Evolutionary conservation across 208 protist species (phyloP).

Genomic region (Tritrichomonas foetus): DNA sequence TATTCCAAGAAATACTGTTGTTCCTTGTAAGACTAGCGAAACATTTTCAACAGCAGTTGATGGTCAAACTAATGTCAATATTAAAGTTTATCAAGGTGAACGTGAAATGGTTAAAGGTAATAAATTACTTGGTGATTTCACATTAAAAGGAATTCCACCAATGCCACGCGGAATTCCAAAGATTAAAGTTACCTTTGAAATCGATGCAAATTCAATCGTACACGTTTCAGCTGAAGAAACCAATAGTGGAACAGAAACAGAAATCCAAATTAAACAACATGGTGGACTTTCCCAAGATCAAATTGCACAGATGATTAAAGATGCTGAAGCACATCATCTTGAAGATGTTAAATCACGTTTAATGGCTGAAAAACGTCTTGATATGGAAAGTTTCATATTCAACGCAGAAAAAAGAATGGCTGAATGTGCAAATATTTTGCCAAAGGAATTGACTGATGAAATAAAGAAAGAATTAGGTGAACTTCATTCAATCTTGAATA

Average conservation of each 20-base stretch:
- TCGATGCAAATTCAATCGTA: conserved; percentile 77
- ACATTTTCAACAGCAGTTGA: conserved; percentile 76
- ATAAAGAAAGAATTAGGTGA: not conserved
- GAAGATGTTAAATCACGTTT: conserved; percentile 52
- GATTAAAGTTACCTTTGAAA: conserved; percentile 78
- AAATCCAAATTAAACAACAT: conserved; percentile 63
- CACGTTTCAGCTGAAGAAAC: conserved; percentile 74
- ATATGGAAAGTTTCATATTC: not conserved
- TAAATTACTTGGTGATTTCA: conserved; percentile 74
- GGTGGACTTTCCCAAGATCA: conserved; percentile 67
- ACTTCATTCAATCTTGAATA: not conserved
- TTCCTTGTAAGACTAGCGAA: conserved; percentile 90
- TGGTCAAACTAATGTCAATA: conserved; percentile 75
- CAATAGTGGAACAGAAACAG: conserved; percentile 66
- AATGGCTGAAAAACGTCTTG: conserved; percentile 50
- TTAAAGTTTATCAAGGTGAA: conserved; percentile 83
- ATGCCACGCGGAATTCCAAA: conserved; percentile 68
- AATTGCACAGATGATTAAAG: conserved; percentile 69
- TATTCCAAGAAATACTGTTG: conserved; percentile 94
- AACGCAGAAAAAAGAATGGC: not conserved
- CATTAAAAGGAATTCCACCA: conserved; percentile 66
- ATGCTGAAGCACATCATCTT: conserved; percentile 59
- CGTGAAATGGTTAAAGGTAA: conserved; percentile 73
- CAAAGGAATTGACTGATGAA: not conserved
- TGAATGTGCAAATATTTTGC: not conserved